These are phyloP conservation scores for Colletotrichum lentis DNA, from an alignment of 2,329 filamentous ascomycete species.

Conservation along the genomic window DNA sequence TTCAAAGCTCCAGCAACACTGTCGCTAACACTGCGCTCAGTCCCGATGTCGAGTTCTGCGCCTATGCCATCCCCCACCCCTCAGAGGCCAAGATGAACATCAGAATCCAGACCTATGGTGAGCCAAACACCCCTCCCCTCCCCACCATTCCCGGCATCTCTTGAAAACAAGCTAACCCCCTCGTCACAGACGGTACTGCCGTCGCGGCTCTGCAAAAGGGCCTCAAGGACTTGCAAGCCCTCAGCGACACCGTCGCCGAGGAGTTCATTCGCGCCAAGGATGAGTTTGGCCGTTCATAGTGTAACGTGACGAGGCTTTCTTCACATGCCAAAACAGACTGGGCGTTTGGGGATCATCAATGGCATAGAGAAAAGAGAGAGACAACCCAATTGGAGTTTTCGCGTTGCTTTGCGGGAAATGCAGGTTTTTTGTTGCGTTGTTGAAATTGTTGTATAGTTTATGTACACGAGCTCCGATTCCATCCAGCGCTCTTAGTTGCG, in stretches of 20 bases:
- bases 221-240: conserved; percentile 83
- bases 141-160: background rate
- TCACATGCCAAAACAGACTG: background rate
- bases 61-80: conserved; percentile 96
- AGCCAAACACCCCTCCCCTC: conserved; percentile 44
- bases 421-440: background rate
- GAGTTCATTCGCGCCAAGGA: conserved; percentile 68
- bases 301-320: conserved; percentile 37
- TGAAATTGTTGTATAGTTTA: conserved; percentile 28
- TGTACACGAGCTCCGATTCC: conserved; percentile 32
- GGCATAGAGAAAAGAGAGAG: conserved; percentile 24
- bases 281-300: conserved; percentile 51
- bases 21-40: conserved; percentile 56
- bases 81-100: conserved; percentile 97
- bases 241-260: conserved; percentile 93
- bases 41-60: conserved; percentile 96
- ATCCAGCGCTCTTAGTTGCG: conserved; percentile 39
- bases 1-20: background rate
- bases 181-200: conserved; percentile 73
- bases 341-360: conserved; percentile 13
- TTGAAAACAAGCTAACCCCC: conserved; percentile 36
- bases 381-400: conserved; percentile 10
- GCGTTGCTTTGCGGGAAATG: conserved; percentile 14
- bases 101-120: conserved; percentile 96
- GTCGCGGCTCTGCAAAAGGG: conserved; percentile 91